These are phyloP conservation scores for Alternaria panax DNA, from an alignment of 2,329 filamentous ascomycete genomes.

Conservation along the genomic window DNA sequence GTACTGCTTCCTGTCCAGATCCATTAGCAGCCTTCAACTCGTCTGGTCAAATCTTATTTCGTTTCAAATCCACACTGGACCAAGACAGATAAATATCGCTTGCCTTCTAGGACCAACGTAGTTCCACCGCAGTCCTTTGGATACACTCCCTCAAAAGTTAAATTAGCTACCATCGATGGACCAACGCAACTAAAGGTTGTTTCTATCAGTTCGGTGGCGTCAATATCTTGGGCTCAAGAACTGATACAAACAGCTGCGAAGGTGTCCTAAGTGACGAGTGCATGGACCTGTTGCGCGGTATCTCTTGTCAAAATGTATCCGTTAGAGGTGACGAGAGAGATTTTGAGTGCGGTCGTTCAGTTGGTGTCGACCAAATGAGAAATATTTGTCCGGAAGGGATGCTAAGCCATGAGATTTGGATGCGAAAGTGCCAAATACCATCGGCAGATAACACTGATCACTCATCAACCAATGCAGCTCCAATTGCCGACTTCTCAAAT, in stretches of 20 bases:
- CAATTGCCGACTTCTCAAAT: neutral
- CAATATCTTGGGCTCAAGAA: neutral
- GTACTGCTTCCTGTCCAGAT: neutral
- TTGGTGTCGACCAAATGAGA: neutral
- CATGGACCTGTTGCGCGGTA: neutral
- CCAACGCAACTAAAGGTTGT: neutral
- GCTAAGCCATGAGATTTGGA: neutral
- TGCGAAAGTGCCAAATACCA: neutral
- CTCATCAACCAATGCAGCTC: neutral
- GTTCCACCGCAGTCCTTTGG: neutral
- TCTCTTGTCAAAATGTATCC: neutral
- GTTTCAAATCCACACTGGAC: neutral
- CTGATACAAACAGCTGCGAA: neutral
- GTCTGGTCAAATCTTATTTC: neutral
- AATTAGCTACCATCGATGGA: neutral
- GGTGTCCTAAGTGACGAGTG: neutral
- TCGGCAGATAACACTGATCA: neutral
- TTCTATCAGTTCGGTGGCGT: neutral
- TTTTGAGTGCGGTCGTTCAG: neutral
- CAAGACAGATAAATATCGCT: neutral
- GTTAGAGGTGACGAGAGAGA: neutral
- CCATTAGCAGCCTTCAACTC: neutral
- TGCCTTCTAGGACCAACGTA: neutral
- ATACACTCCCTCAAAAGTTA: neutral
- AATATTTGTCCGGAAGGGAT: neutral